Base-by-base conservation (phyloP, 176 grass and related monocot species). In the Oryza coarctata region DNA sequence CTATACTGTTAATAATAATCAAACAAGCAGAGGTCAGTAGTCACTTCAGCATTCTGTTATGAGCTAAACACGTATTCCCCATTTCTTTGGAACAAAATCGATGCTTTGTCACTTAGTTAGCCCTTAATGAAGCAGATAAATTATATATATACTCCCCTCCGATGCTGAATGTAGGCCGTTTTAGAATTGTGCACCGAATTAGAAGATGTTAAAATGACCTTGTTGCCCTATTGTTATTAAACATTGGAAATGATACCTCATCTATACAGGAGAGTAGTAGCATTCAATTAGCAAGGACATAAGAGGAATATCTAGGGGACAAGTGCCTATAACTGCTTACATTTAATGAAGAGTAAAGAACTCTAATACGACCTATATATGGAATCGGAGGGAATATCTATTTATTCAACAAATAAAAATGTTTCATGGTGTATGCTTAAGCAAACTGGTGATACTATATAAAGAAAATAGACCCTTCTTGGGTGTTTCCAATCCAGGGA, bases 1-100 rank as follows among this genome's bases (percentile, higher is more conserved):
- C 68, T 90, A 95, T 72, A 89, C 75, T 92, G 89, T 89, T 85
- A 87, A 85, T 82, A 87, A 89, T 67, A 95, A 84, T 69, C 85
- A 92, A 86, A 87, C 87, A 88, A 86, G 81, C 81, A 90, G 85
- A 90, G 90, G 90, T 95, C 63, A 94, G 88, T 79, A 78, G 36
- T 26, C 38, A 18, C 61, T 77, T 88, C 65, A 81, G 64, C 75
- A 84, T 80, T 43, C 33, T 88, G 18, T 40, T 74, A 77, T 50
- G 29, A 80, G 36, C 11, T 87, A 65, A 18, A 20, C 47, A 74
- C 68, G 63, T 26, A 26, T 39, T 65, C 41, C n/a, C 13, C 34
- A 2, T 64, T 5, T 73, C 47, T 57, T 43, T 36, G 17, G 2
- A 12, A 36, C 76, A 26, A 38, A n/a, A 35, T 81, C 72, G 20